Conservation (phyloP, 257 asterid species). For the Fraxinus quadrangulata region DNA sequence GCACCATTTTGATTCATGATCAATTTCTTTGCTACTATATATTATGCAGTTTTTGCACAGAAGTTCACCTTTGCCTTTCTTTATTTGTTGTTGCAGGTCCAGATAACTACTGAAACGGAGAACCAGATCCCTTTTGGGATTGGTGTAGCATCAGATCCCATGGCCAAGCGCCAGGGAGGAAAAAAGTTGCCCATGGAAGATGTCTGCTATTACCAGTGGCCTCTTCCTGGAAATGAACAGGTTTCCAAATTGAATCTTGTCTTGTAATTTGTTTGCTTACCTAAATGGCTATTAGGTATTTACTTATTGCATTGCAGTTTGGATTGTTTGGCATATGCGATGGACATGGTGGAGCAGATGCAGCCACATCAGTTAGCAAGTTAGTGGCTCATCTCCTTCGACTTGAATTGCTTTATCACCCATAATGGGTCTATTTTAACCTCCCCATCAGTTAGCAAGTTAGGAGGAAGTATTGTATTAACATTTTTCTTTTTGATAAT, state of each 20-base stretch:
- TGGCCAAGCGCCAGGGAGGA: constrained; percentile 87
- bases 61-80: constrained; percentile 1
- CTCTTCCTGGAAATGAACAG: constrained; percentile 85
- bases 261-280: constrained; percentile 19
- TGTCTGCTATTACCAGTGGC: constrained; percentile 84
- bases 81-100: constrained; percentile 50
- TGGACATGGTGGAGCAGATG: constrained; percentile 94
- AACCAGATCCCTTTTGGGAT: constrained; percentile 71
- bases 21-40: not conserved
- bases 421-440: constrained; percentile 12
- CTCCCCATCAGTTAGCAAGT: not conserved
- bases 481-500: not conserved
- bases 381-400: constrained; percentile 46
- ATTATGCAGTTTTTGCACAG: constrained; percentile 20
- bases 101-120: constrained; percentile 56
- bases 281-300: constrained; percentile 23
- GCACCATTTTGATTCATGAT: not conserved
- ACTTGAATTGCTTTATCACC: constrained; percentile 18
- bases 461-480: not conserved
- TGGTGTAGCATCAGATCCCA: constrained; percentile 83
- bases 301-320: constrained; percentile 53
- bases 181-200: constrained; percentile 91
- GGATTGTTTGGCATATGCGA: constrained; percentile 87
- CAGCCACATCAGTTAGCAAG: constrained; percentile 91
- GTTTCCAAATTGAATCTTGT: constrained; percentile 39